Conservation (phyloP, 139 green algal species). For the Micromonas pusilla region DNA sequence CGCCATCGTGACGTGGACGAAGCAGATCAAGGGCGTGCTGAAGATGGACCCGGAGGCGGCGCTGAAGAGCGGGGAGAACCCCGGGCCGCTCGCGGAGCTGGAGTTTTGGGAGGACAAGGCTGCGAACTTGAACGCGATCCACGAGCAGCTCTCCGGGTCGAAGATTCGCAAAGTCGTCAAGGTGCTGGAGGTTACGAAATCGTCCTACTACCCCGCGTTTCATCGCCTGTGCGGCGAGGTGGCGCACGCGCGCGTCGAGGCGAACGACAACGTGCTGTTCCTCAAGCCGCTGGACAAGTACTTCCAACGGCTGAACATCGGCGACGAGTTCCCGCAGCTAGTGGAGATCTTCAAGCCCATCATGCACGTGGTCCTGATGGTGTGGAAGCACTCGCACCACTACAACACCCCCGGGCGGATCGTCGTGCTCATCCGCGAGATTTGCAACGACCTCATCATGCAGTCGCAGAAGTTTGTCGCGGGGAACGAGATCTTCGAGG, state of each 20-base stretch:
- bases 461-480: slow-evolving; percentile 57
- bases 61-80: slow-evolving; percentile 47
- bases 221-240: slow-evolving; percentile 62
- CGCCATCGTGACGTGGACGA: slow-evolving; percentile 74
- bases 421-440: slow-evolving; percentile 75
- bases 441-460: slow-evolving; percentile 62
- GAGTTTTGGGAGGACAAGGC: slow-evolving; percentile 79
- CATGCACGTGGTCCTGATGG: slow-evolving; percentile 84
- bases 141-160: slow-evolving; percentile 63
- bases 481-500: slow-evolving; percentile 59
- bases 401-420: slow-evolving; percentile 77
- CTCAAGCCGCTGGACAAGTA: slow-evolving; percentile 82
- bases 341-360: slow-evolving; percentile 73
- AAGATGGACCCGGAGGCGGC: slow-evolving; percentile 61
- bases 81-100: slow-evolving; percentile 72
- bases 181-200: slow-evolving; percentile 54
- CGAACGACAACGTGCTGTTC: slow-evolving; percentile 88
- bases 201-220: slow-evolving; percentile 56
- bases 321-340: slow-evolving; percentile 42
- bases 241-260: slow-evolving; percentile 51
- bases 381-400: slow-evolving; percentile 84
- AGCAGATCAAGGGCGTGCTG: slow-evolving; percentile 87
- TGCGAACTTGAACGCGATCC: slow-evolving; percentile 69
- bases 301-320: slow-evolving; percentile 42
- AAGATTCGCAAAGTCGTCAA: slow-evolving; percentile 59